Evolutionary conservation across 1,139 yeast genomes (phyloP), one percentile per base, ranked within the genome.

Genomic region (Groenewaldozyma auringiensis): DNA sequence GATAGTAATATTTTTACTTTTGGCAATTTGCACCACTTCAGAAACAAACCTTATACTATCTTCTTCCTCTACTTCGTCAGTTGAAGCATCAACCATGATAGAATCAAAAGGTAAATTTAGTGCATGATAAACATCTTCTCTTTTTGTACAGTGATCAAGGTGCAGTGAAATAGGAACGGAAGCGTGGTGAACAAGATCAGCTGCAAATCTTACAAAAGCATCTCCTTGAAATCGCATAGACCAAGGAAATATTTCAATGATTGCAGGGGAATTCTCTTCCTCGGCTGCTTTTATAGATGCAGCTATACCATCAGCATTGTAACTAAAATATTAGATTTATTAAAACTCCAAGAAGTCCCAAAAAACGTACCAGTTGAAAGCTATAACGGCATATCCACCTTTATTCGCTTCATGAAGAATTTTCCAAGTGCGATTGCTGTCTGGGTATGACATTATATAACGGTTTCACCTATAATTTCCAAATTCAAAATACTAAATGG

Each of bases 171-270:
- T 53, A 2, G 61, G 61, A 6, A 58, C 62, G 29, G 47, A 49
- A 3, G 61, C 58, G 31, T 52, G 47, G 42, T 53, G 53, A 43
- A 54, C 47, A 16, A 53, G 53, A n/a, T 50, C 54, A 3, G 59
- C 57, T 17, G 53, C 54, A 37, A 54, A 57, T 37, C 49, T 48
- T 35, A 54, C 46, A 42, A 55, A 56, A 18, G 46, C 53, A 11
- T 54, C 51, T 18, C 61, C 62, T 25, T 57, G 60, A 43, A 54
- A 53, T 33, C 57, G 60, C 41, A 59, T 52, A 9, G 61, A 54
- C 61, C 62, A 59, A 6, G 62, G 62, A 47, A 59, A 58, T 38
- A 59, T 55, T 46, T 59, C 61, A 29, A 59, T 53, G 37, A 59
- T 58, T 11, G 58, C 62, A 2, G 62, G 62, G 31, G 61, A 49